phyloP scores from a whole-genome alignment of 768 basidiomycete species.

The Termitomyces sp. region DNA sequence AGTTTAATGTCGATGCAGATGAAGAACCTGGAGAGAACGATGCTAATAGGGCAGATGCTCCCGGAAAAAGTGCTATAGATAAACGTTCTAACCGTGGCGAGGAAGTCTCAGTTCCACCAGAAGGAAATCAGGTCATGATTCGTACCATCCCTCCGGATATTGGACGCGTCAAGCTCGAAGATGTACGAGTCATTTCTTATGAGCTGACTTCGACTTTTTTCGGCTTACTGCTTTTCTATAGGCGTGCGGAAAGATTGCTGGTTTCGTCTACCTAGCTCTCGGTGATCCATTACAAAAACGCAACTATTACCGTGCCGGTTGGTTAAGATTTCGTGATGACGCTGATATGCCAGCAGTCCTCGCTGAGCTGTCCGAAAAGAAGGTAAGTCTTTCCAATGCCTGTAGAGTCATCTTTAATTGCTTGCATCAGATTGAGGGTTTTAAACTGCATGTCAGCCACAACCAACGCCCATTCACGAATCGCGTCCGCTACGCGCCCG shows the following conservation, averaged over 20 bases:
- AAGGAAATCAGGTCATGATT: conserved; percentile 91
- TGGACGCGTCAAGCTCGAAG: conserved; percentile 84
- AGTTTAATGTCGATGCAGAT: conserved; percentile 65
- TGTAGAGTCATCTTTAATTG: background rate
- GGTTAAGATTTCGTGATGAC: conserved; percentile 84
- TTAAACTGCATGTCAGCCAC: conserved; percentile 88
- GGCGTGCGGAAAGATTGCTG: conserved; percentile 73
- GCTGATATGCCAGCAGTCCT: conserved; percentile 76
- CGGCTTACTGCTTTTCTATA: conserved; percentile 23
- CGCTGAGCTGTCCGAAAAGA: conserved; percentile 73
- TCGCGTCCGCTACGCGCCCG: conserved; percentile 75
- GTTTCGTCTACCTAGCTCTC: conserved; percentile 84
- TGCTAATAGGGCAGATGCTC: conserved; percentile 44
- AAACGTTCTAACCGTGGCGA: conserved; percentile 57
- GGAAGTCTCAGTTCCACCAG: conserved; percentile 65
- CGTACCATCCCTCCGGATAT: conserved; percentile 93
- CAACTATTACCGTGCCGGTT: conserved; percentile 91
- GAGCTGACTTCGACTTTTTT: conserved; percentile 1
- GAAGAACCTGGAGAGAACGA: conserved; percentile 67
- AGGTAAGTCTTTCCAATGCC: conserved; percentile 42
- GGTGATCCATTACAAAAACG: conserved; percentile 92
- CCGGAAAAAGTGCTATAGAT: conserved; percentile 46
- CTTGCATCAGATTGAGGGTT: conserved; percentile 78
- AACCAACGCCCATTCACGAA: conserved; percentile 70
- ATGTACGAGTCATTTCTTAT: conserved; percentile 43